phyloP scores from a whole-genome alignment of 1,284 basidiomycete species.

The Ustilago curta region DNA sequence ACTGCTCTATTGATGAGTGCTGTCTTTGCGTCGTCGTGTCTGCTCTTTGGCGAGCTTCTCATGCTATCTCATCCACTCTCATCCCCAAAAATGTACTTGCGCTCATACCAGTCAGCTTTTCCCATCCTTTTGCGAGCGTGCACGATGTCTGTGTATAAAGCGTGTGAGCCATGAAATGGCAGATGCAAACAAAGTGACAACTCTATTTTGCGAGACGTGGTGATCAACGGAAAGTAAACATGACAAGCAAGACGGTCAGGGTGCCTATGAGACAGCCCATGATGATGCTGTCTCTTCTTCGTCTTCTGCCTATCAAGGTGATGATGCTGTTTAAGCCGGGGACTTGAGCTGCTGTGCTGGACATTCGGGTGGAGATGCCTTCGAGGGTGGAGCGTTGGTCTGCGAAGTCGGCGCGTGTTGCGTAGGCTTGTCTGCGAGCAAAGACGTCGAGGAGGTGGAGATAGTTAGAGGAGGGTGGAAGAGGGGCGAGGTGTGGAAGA shows the following conservation, averaged over 20 bases:
- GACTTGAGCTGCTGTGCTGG: slow-evolving; percentile 77
- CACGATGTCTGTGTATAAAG: not conserved
- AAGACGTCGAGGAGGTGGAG: not conserved
- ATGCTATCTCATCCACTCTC: not conserved
- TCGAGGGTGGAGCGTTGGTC: slow-evolving; percentile 81
- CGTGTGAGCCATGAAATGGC: not conserved
- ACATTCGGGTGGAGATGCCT: slow-evolving; percentile 85
- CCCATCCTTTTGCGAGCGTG: not conserved
- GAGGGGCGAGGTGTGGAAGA: not conserved
- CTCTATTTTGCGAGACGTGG: not conserved
- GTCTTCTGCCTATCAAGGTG: slow-evolving; percentile 88
- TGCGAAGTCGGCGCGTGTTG: slow-evolving; percentile 93
- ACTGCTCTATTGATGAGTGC: slow-evolving; percentile 53
- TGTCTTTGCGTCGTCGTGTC: too few relatives aligned
- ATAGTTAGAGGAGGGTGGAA: slow-evolving; percentile 2
- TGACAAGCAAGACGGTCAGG: slow-evolving; percentile 83
- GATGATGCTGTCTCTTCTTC: slow-evolving; percentile 89
- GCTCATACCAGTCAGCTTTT: slow-evolving; percentile 29
- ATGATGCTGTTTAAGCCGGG: slow-evolving; percentile 93
- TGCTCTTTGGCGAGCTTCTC: not conserved
- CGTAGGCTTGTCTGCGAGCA: slow-evolving; percentile 92
- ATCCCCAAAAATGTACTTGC: slow-evolving; percentile 30
- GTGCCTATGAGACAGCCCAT: slow-evolving; percentile 85
- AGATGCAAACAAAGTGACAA: not conserved
- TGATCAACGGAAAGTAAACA: slow-evolving; percentile 72